These are phyloP conservation scores for Cinnamomum chago DNA, from an alignment of 164 flowering plant species.

Conservation along the genomic window DNA sequence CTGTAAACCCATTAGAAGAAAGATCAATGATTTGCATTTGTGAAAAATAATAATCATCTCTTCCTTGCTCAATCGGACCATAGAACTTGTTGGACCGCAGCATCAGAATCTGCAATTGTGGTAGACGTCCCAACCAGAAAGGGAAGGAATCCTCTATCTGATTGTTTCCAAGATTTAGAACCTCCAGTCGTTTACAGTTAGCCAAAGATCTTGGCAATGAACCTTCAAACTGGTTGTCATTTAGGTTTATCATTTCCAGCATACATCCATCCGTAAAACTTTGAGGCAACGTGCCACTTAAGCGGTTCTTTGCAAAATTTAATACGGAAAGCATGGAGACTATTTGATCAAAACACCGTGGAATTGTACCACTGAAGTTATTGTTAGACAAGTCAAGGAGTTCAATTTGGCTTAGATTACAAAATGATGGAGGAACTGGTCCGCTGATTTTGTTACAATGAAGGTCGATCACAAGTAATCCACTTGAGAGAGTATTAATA, in stretches of 20 bases:
- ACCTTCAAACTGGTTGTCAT: neutral
- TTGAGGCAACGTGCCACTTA: neutral
- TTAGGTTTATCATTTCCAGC: neutral
- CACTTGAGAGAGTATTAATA: too few species aligned
- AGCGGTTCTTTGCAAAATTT: neutral
- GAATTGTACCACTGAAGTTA: neutral
- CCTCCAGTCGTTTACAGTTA: neutral
- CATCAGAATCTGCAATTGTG: neutral
- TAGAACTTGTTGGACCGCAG: neutral
- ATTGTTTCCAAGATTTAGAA: neutral
- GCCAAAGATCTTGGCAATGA: neutral
- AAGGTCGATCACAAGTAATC: neutral
- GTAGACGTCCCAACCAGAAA: neutral
- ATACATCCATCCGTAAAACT: neutral
- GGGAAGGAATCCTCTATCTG: neutral
- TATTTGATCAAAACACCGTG: neutral
- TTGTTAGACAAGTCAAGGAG: neutral
- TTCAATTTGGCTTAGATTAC: neutral
- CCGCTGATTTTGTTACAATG: neutral
- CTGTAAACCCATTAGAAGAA: neutral
- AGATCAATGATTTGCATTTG: neutral
- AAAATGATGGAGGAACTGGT: neutral
- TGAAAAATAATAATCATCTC: neutral
- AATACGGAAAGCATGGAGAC: neutral
- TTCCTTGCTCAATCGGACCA: neutral